These are phyloP conservation scores for Dinochytrium kinnereticum DNA, from an alignment of 371 early-diverging fungal genomes.

Conservation along the genomic window DNA sequence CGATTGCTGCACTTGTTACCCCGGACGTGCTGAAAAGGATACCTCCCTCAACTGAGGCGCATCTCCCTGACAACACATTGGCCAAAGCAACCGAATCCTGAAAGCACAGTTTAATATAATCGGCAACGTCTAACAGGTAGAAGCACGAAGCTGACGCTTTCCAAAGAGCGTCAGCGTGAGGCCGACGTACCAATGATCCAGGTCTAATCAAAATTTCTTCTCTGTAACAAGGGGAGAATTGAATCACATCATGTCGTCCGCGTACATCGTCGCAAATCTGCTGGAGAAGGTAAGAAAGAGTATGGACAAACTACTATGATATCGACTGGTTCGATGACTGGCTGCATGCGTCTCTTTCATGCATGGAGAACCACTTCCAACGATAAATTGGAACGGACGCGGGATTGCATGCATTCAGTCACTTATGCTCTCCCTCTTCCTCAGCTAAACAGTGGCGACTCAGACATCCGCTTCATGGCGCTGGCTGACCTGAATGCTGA, in stretches of 20 bases:
- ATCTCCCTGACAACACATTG: no score
- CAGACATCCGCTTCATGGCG: slow-evolving; percentile 95
- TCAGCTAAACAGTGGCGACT: slow-evolving; percentile 60
- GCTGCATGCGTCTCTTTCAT: background rate
- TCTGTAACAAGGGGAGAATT: no score
- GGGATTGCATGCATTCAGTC: background rate
- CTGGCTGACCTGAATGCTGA: slow-evolving; percentile 82
- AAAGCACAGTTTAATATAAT: no score
- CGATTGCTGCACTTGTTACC: background rate
- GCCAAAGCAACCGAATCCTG: no score
- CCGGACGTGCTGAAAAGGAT: no score
- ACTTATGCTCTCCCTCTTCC: background rate
- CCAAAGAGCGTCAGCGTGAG: no score
- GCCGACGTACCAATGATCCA: no score
- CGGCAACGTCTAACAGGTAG: no score
- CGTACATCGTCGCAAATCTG: slow-evolving; percentile 36
- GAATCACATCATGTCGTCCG: slow-evolving; percentile 17
- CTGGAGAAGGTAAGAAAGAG: slow-evolving; percentile 35
- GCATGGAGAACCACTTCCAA: background rate
- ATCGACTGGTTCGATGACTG: background rate
- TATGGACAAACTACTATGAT: background rate
- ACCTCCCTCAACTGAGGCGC: no score
- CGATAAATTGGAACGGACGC: background rate
- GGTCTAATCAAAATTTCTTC: no score
- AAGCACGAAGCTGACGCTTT: no score